Evolutionary conservation across 2,329 filamentous ascomycete genomes (phyloP).

Genomic region (Fusarium sp.): DNA sequence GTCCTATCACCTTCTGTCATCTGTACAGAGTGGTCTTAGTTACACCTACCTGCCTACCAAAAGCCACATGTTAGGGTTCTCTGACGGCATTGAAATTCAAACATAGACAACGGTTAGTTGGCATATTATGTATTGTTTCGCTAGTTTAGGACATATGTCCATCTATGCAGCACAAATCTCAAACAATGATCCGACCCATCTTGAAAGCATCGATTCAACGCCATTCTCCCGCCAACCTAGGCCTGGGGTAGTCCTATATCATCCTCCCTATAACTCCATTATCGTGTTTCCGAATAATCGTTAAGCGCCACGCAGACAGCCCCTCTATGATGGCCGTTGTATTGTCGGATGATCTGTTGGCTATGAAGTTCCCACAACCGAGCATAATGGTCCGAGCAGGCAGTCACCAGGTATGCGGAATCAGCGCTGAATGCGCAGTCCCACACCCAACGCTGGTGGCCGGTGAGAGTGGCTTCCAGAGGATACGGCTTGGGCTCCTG

Average conservation of each 20-base stretch:
- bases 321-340: conserved; percentile 92
- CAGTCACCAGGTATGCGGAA: conserved; percentile 91
- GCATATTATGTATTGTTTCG: neutral
- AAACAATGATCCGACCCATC: conserved; percentile 11
- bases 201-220: conserved; percentile 38
- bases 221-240: conserved; percentile 31
- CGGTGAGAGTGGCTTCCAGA: conserved; percentile 86
- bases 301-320: conserved; percentile 94
- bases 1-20: neutral
- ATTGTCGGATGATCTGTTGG: conserved; percentile 92
- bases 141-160: neutral
- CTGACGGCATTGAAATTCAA: too few species aligned
- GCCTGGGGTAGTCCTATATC: conserved; percentile 20
- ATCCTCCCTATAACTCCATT: conserved; percentile 19
- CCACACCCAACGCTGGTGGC: conserved; percentile 97
- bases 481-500: conserved; percentile 71
- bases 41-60: too few species aligned
- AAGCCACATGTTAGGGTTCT: too few species aligned
- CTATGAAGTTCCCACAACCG: conserved; percentile 88
- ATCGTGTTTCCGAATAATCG: conserved; percentile 75
- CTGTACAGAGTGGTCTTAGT: too few species aligned
- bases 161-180: conserved; percentile 12
- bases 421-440: conserved; percentile 96
- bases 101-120: neutral
- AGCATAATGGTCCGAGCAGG: conserved; percentile 93